Evolutionary conservation across 2,329 filamentous ascomycete species (phyloP).

Genomic region (Elsinoe batatas): DNA sequence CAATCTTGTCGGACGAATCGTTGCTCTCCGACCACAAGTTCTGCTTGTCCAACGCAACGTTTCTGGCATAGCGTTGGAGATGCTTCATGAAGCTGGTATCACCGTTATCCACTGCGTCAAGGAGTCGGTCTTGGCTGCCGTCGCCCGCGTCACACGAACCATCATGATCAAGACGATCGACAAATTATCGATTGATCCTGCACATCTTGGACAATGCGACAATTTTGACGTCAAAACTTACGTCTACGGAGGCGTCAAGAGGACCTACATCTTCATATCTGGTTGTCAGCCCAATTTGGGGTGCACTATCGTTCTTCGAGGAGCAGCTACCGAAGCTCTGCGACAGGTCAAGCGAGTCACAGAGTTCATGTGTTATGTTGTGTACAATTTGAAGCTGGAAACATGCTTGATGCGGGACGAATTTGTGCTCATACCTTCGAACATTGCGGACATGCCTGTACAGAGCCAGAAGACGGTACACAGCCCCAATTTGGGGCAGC

Average conservation of each 20-base stretch:
- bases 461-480: background rate
- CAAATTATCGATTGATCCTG: slow-evolving; percentile 68
- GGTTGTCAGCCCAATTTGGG: slow-evolving; percentile 83
- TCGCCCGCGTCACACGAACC: slow-evolving; percentile 83
- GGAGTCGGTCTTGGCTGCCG: slow-evolving; percentile 86
- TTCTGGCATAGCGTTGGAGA: slow-evolving; percentile 79
- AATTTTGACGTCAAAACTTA: slow-evolving; percentile 95
- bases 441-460: slow-evolving; percentile 9
- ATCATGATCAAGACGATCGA: slow-evolving; percentile 91
- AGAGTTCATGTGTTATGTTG: slow-evolving; percentile 98
- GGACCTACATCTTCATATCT: slow-evolving; percentile 92
- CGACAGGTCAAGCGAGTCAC: slow-evolving; percentile 82
- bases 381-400: slow-evolving; percentile 94
- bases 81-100: slow-evolving; percentile 79
- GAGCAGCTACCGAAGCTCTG: slow-evolving; percentile 61
- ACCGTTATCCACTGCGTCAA: slow-evolving; percentile 96
- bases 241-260: slow-evolving; percentile 72
- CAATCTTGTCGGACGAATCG: slow-evolving; percentile 85
- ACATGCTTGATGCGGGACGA: slow-evolving; percentile 90
- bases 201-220: slow-evolving; percentile 68
- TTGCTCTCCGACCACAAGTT: slow-evolving; percentile 72
- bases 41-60: slow-evolving; percentile 89
- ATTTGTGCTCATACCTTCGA: slow-evolving; percentile 68
- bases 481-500: background rate
- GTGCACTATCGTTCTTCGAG: slow-evolving; percentile 86